Evolutionary conservation across 2,329 filamentous ascomycete genomes (phyloP), one percentile per base, ranked within the genome.

Genomic region (Hymenoscyphus fraxineus): DNA sequence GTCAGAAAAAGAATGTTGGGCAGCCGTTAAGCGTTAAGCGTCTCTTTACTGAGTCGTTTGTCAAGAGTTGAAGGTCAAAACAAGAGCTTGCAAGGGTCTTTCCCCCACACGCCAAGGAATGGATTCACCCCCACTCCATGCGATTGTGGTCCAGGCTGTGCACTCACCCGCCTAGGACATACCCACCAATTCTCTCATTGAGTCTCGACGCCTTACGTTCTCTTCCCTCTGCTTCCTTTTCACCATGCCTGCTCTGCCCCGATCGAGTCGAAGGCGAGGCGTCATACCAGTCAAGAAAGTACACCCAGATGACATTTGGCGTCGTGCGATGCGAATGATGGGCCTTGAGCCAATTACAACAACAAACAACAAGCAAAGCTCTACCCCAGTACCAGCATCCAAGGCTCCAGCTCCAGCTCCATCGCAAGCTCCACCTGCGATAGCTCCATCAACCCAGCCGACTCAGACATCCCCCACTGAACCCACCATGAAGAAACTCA

Each of bases 161-260:
- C 47, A 54, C 19, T 19, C 13, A 22, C 47, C 19, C 47, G 9
- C 35, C 35, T 35, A 35, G 35, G 35, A 35, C 47, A 13, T 12
- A 54, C 19, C 47, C 12, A 54, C 47, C 22, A 54, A 12, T 54
- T 22, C 22, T 22, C 47, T 5, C n/a, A 51, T 51, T 54, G 19
- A 54, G 9, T 22, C 47, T 54, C 19, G 10, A 22, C 47, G 19
- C 47, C 47, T n/a, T 44, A 27, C 10, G 41, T 55, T 54, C 39
- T 51, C 54, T 7, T 51, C 38, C 16, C 27, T 41, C 22, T 35
- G 40, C 7, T 38, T 31, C 9, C 38, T 32, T n/a, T 44, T 40
- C 61, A 65, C 55, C 22, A 69, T 69, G 67, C 66, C 67, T 31
- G 58, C 58, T 32, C 63, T 68, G 9, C 61, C 27, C 59, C 68